Evolutionary conservation across 108 stramenopile species (phyloP), one percentile per base, ranked within the genome.

Genomic region (Cylindrotheca closterium): DNA sequence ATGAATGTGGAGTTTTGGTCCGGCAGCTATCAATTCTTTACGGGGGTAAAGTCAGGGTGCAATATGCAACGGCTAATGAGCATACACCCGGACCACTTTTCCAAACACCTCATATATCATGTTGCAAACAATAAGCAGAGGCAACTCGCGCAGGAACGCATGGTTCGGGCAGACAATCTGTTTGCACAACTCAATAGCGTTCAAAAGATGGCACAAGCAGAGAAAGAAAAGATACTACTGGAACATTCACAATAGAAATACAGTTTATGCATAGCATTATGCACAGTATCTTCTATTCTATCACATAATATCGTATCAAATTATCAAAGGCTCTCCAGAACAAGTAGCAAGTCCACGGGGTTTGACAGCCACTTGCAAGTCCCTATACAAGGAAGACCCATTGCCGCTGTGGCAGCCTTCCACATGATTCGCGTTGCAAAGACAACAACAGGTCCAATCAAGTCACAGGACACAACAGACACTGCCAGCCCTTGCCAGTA

Each of bases 41-140:
- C 75, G n/a, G 78, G 79, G 12, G 71, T 69, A 30, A 59, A 62
- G 27, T 76, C 80, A 12, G 73, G 79, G 26, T 93, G 91, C 67
- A 82, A 78, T 27, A 77, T 93, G 71, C 88, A 93, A 71, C 73
- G 91, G 18, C 77, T 89, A 15, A 60, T 92, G 23, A 80, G 77
- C 45, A 59, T 93, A 64, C 66, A 92, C 47, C 87, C 87, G n/a
- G 75, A 76, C 42, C 73, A 77, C 21, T 93, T 93, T 65, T 84
- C 82, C 24, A 74, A 78, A 30, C 85, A 87, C 49, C 60, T 93
- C 47, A 51, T 93, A 25, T 93, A 93, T 66, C 91, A 93, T 58
- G 74, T 70, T 3, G 78, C 86, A 26, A 93, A 93, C 60, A 89
- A 93, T 77, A 93, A 93, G 51, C 91, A 93, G 58, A 66, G 63